phyloP scores from a whole-genome alignment of 2,329 filamentous ascomycete species.

The Trichoderma cornu-damae region DNA sequence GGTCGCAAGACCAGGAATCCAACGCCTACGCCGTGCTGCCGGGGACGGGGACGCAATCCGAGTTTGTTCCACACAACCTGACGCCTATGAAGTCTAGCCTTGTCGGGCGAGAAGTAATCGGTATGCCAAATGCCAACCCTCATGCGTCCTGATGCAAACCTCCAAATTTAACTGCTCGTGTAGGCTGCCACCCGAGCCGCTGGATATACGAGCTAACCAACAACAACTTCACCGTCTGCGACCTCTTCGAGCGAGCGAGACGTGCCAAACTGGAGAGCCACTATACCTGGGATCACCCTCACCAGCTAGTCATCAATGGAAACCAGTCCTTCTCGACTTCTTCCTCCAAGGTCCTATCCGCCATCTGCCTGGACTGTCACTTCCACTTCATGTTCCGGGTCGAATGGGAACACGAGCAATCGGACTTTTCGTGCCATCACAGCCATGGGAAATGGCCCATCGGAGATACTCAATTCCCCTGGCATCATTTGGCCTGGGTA shows the following conservation, averaged over 20 bases:
- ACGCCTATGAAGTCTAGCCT: conserved; percentile 32
- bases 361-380: conserved; percentile 39
- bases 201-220: conserved; percentile 39
- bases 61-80: conserved; percentile 30
- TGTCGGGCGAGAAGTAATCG: conserved; percentile 25
- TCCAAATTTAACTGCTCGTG: conserved; percentile 18
- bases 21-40: conserved; percentile 32
- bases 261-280: conserved; percentile 29
- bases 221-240: conserved; percentile 35
- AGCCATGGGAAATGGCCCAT: conserved; percentile 34
- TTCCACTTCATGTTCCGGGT: conserved; percentile 40
- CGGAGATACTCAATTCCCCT: conserved; percentile 34
- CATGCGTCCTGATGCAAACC: not conserved
- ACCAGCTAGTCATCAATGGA: conserved; percentile 36
- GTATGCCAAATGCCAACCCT: conserved; percentile 25
- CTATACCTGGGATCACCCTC: conserved; percentile 34
- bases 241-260: conserved; percentile 34
- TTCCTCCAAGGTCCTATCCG: conserved; percentile 30
- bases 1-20: conserved; percentile 28
- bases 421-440: conserved; percentile 29
- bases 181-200: conserved; percentile 38
- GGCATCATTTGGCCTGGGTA: conserved; percentile 38
- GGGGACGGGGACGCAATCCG: conserved; percentile 31
- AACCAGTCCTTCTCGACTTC: conserved; percentile 34
- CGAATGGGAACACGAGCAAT: conserved; percentile 30